Evolutionary conservation across 768 basidiomycete genomes (phyloP), one percentile per base, ranked within the genome.

Genomic region (Termitomyces sp.): DNA sequence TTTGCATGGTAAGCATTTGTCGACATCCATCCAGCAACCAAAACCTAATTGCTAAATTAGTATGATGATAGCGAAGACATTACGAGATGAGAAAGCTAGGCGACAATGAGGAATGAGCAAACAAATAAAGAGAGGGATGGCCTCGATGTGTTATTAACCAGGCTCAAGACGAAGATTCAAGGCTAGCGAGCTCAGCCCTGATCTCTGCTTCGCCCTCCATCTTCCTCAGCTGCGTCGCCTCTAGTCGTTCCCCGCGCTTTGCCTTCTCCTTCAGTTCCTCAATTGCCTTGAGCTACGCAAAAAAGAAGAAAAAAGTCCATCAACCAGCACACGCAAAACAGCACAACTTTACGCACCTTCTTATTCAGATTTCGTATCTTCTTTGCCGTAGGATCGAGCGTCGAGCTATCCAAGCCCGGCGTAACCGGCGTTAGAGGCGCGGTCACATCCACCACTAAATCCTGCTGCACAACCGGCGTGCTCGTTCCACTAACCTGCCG

Each of bases 181-280:
- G 54, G 31, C 30, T 38, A 42, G 57, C 40, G 15, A 98, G 82
- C 74, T 97, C 95, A 67, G 84, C 85, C 65, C 84, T 76, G 66
- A 98, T 92, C 58, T 89, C 89, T 9, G 68, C 80, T 71, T 98
- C 95, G 9, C 87, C 86, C 42, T 97, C 94, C 65, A 98, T 96
- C 83, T 99, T 99, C 83, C 89, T 91, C 63, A 96, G 75, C 72
- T 99, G 96, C 17, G 96, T 99, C 55, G 86, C 87, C 71, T 99
- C 96, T 31, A 99, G 79, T 54, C 87, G 83, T 70, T 98, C 95
- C 0, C 97, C 96, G 37, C 89, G 83, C 66, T 83, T 87, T 28
- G 84, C 81, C 75, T 94, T 94, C 62, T 91, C 91, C 76, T 98
- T 98, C 50, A 99, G 83, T 66, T 98, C 95, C 21, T 98, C 94